These are phyloP conservation scores for Aspergillus sclerotiicarbonarius DNA, from an alignment of 495 filamentous ascomycete species.

Conservation along the genomic window DNA sequence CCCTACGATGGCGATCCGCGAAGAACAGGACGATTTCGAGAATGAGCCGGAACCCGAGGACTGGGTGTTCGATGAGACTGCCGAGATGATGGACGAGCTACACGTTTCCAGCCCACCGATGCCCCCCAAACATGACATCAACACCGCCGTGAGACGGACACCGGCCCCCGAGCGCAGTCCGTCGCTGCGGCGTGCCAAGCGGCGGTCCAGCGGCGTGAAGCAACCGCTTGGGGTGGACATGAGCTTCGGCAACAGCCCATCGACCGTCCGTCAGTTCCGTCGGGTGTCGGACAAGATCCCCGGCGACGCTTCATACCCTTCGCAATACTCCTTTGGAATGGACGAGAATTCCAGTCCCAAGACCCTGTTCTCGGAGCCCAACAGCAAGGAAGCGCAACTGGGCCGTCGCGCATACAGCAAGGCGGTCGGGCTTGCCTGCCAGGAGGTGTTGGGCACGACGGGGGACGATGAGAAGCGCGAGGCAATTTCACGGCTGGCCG, in stretches of 20 bases:
- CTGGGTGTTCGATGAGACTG: slow-evolving; percentile 29
- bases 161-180: slow-evolving; percentile 48
- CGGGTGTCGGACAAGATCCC: slow-evolving; percentile 71
- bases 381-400: slow-evolving; percentile 75
- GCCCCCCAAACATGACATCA: slow-evolving; percentile 36
- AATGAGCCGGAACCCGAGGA: slow-evolving; percentile 31
- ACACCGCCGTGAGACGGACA: slow-evolving; percentile 52
- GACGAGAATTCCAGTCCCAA: slow-evolving; percentile 50
- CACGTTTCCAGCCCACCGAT: slow-evolving; percentile 33
- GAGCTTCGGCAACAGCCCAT: slow-evolving; percentile 86
- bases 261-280: slow-evolving; percentile 85
- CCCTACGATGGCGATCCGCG: slow-evolving; percentile 44
- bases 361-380: slow-evolving; percentile 27
- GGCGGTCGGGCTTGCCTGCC: slow-evolving; percentile 74
- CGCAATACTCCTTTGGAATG: slow-evolving; percentile 29
- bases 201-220: slow-evolving; percentile 59
- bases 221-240: slow-evolving; percentile 79
- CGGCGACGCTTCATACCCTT: slow-evolving; percentile 31
- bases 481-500: slow-evolving; percentile 72
- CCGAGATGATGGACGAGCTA: slow-evolving; percentile 41
- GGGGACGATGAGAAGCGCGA: slow-evolving; percentile 72
- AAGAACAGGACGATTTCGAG: slow-evolving; percentile 35
- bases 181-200: slow-evolving; percentile 45
- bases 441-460: slow-evolving; percentile 79
- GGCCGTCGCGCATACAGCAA: slow-evolving; percentile 78